Evolutionary conservation across 1,284 basidiomycete genomes (phyloP).

Genomic region (Rhodotorula sp.): DNA sequence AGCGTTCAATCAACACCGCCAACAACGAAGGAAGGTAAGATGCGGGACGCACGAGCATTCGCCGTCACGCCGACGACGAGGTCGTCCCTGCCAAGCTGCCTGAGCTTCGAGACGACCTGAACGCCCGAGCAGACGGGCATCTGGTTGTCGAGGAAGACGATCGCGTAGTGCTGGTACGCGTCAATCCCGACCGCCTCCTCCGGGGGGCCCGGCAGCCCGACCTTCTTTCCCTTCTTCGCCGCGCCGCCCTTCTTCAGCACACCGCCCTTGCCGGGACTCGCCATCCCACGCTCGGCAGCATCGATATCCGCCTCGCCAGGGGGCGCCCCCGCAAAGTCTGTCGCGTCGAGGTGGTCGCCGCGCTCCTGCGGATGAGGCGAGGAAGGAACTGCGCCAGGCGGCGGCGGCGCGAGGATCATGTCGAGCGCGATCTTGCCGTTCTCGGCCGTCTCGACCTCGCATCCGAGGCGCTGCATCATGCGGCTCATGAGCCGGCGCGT

Average conservation of each 20-base stretch:
- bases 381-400: neutral
- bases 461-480: conserved; percentile 75
- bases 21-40: neutral
- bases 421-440: conserved; percentile 80
- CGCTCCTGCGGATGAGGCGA: neutral
- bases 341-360: neutral
- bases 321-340: neutral
- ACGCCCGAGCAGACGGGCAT: conserved; percentile 64
- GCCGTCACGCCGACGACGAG: conserved; percentile 54
- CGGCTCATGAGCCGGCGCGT: conserved; percentile 81
- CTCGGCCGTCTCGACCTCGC: conserved; percentile 75
- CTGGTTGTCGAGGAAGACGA: conserved; percentile 20
- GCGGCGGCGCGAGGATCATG: conserved; percentile 60
- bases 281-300: conserved; percentile 11
- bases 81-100: conserved; percentile 61
- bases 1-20: neutral
- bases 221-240: conserved; percentile 5
- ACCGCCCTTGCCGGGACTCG: neutral
- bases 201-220: conserved; percentile 1
- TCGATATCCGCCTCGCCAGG: neutral
- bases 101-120: conserved; percentile 66
- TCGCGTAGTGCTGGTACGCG: conserved; percentile 54
- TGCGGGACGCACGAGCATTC: conserved; percentile 51
- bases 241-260: neutral
- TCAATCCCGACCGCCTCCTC: conserved; percentile 26